A percentile compares a stretch with the other conserved stretches of the same genome.
phyloP scores from a whole-genome alignment of 768 basidiomycete genomes.

The Termitomyces sp. region DNA sequence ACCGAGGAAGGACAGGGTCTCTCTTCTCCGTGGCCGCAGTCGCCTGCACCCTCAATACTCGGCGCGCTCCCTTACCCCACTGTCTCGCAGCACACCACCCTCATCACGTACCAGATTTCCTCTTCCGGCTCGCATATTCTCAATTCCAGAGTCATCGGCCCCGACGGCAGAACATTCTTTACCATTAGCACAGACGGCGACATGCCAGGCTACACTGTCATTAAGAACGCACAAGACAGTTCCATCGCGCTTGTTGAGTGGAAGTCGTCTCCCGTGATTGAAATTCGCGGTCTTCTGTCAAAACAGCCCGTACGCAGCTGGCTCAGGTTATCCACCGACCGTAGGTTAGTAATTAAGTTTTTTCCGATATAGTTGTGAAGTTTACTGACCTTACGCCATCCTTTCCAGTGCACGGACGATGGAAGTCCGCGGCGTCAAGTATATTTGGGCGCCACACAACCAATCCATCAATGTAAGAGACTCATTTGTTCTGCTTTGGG shows the following conservation, averaged over 20 bases:
- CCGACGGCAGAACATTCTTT: constrained; percentile 45
- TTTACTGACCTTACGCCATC: not conserved
- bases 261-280: constrained; percentile 46
- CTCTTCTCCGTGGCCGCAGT: constrained; percentile 20
- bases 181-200: constrained; percentile 46
- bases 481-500: not conserved
- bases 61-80: constrained; percentile 60
- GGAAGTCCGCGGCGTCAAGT: constrained; percentile 45
- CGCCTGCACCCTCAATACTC: constrained; percentile 49
- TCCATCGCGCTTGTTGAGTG: constrained; percentile 58
- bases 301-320: constrained; percentile 51
- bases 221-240: constrained; percentile 45
- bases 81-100: constrained; percentile 25
- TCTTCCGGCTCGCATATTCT: constrained; percentile 48
- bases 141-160: constrained; percentile 51
- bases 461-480: constrained; percentile 49
- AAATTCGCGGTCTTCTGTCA: constrained; percentile 45
- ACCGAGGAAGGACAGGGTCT: constrained; percentile 23
- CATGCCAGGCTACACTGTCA: constrained; percentile 49
- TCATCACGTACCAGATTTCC: constrained; percentile 45
- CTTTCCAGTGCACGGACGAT: constrained; percentile 43
- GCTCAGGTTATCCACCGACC: constrained; percentile 51
- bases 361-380: not conserved
- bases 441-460: constrained; percentile 54
- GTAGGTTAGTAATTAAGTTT: constrained; percentile 23